Percentiles rank a stretch among this genome's conserved stretches.
Evolutionary conservation across 2,329 filamentous ascomycete genomes (phyloP).

Genomic region (Thermothelomyces thermophilus): DNA sequence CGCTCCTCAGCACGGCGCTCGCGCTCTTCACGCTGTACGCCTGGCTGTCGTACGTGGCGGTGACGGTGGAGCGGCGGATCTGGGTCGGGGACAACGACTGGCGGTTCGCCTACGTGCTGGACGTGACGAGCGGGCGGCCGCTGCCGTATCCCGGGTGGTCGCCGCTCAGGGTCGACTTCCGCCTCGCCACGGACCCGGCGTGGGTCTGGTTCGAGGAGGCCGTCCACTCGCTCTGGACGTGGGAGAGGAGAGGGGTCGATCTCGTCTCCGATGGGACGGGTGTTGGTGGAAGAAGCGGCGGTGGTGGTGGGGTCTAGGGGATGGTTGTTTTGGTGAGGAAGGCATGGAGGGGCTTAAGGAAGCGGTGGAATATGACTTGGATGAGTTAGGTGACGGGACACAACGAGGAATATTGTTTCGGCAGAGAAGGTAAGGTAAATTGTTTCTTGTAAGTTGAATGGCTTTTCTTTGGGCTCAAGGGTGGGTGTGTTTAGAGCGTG

Average conservation of each 20-base stretch:
- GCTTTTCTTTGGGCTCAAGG: too few species aligned
- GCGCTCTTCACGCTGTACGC: conserved; percentile 6
- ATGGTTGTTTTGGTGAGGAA: too few species aligned
- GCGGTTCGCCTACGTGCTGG: conserved; percentile 20
- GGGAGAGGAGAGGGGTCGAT: background rate
- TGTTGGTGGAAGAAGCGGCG: too few species aligned
- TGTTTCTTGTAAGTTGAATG: too few species aligned
- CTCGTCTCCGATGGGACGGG: too few species aligned
- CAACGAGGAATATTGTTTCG: too few species aligned
- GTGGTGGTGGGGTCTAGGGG: too few species aligned
- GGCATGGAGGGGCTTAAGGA: too few species aligned
- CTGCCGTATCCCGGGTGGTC: conserved; percentile 22
- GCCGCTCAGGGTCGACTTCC: conserved; percentile 19
- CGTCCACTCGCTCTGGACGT: conserved; percentile 9
- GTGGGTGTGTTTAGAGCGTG: too few species aligned
- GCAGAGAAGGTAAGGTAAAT: too few species aligned
- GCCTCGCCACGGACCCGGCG: conserved; percentile 15
- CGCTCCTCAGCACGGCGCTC: conserved; percentile 8
- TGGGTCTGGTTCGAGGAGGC: conserved; percentile 4
- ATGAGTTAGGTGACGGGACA: too few species aligned
- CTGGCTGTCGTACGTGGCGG: conserved; percentile 16
- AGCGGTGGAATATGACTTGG: too few species aligned
- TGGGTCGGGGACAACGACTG: conserved; percentile 23
- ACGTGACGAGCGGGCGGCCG: conserved; percentile 4
- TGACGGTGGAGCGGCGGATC: conserved; percentile 22